Evolutionary conservation across 176 grass and related monocot species (phyloP), one percentile per base, ranked within the genome.

Genomic region (Carex kokanica): DNA sequence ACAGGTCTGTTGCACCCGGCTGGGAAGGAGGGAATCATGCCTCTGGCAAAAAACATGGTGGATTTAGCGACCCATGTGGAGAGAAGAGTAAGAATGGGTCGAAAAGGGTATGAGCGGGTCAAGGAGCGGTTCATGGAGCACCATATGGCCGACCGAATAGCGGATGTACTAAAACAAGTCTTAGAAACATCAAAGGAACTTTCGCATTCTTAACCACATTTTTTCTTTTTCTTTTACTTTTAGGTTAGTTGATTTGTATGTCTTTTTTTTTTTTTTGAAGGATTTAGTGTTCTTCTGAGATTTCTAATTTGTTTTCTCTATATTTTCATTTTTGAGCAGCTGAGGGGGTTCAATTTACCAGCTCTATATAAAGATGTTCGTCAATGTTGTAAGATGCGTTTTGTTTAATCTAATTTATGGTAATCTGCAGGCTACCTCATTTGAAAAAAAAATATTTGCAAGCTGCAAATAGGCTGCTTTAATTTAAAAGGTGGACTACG

Each of bases 51-150:
- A 61, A 95, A 95, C 88, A 99, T 95, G 0, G 83, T 84, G 5
- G 87, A 92, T 53, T 88, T 95, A 31, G 96, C 93, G 0, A 93
- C 79, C 59, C 91, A 89, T 49, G 86, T 84, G 3, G 89, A 95
- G 74, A 77, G 80, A 34, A 90, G 93, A 85, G 77, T 88, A 85
- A 81, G 89, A 66, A 91, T 93, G 85, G 93, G 96, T 45, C 83
- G 85, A 75, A 95, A 89, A 62, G 89, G 96, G 21, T 95, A 93
- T 14, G 88, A 85, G 63, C 88, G 93, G 72, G 89, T 95, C 25
- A 95, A 88, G 64, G 91, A 93, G 36, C 86, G 27, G 80, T 99
- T 99, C 86, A 90, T 93, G 93, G 96, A 95, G n/a, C 89, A 93
- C 69, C 93, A 99, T 78, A 99, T 99, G 96, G 85, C 91, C 0